Percentiles rank a stretch among this genome's conserved stretches.
phyloP scores from a whole-genome alignment of 1,139 yeast genomes.

The Nadsonia starkeyi-henricii region DNA sequence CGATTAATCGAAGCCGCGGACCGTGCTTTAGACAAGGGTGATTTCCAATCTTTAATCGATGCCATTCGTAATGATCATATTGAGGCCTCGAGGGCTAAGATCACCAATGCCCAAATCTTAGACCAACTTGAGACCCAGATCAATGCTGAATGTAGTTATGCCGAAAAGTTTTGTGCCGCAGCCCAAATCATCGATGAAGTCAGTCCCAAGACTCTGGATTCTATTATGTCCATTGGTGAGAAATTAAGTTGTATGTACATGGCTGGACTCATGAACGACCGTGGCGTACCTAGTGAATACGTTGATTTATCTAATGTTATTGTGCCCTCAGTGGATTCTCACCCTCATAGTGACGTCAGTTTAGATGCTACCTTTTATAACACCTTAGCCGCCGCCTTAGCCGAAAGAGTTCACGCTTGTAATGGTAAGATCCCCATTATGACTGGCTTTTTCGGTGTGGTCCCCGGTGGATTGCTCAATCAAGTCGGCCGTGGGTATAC shows the following conservation, averaged over 20 bases:
- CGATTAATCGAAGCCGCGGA: conserved; percentile 65
- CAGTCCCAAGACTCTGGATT: conserved; percentile 73
- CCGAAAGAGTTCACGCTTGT: conserved; percentile 32
- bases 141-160: conserved; percentile 48
- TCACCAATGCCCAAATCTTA: conserved; percentile 33
- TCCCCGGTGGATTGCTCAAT: conserved; percentile 85
- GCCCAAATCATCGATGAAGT: conserved; percentile 87
- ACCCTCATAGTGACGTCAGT: not conserved
- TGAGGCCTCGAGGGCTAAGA: conserved; percentile 46
- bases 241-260: conserved; percentile 80
- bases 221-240: conserved; percentile 89
- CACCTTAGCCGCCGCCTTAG: conserved; percentile 27
- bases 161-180: conserved; percentile 63
- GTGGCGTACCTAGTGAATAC: conserved; percentile 61
- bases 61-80: conserved; percentile 68
- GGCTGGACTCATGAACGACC: conserved; percentile 71
- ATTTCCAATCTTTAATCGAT: conserved; percentile 29
- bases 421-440: conserved; percentile 61
- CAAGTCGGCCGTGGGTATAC: conserved; percentile 97
- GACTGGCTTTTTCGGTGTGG: conserved; percentile 88
- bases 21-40: conserved; percentile 41
- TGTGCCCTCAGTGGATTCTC: not conserved
- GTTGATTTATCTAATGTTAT: conserved; percentile 67
- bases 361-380: not conserved
- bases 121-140: conserved; percentile 43